Evolutionary conservation across 2,329 filamentous ascomycete genomes (phyloP).

Genomic region (Verticillium dahliae): DNA sequence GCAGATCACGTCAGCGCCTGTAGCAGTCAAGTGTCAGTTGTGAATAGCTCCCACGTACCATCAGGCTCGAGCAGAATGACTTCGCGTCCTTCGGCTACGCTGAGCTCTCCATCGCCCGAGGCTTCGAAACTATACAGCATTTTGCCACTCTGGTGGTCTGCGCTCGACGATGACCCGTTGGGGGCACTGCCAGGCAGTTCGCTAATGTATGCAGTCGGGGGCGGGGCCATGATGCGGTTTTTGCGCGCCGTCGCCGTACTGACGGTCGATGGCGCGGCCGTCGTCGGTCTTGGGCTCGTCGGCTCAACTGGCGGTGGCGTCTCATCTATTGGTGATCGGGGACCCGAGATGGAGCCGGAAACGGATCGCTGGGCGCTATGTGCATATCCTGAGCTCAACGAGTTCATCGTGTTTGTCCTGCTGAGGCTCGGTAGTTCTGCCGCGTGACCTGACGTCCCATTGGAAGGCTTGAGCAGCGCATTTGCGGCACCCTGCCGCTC

Average conservation of each 20-base stretch:
- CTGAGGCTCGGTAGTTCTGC: conserved; percentile 61
- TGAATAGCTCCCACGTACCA: conserved; percentile 50
- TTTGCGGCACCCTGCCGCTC: conserved; percentile 77
- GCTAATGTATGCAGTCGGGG: conserved; percentile 73
- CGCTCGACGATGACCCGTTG: conserved; percentile 33
- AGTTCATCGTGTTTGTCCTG: conserved; percentile 84
- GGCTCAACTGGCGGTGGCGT: conserved; percentile 27
- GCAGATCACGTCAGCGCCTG: conserved; percentile 2
- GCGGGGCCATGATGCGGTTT: conserved; percentile 78
- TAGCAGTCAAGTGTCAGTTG: not conserved
- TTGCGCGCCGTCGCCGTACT: conserved; percentile 36
- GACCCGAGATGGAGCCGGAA: conserved; percentile 50
- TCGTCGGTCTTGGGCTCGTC: conserved; percentile 18
- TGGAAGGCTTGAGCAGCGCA: conserved; percentile 42
- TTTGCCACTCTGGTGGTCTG: conserved; percentile 63
- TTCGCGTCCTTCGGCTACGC: conserved; percentile 71
- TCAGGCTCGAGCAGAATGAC: conserved; percentile 78
- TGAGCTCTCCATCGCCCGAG: conserved; percentile 73
- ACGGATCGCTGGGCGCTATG: conserved; percentile 72
- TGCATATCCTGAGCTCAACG: conserved; percentile 80
- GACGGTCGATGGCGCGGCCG: conserved; percentile 7
- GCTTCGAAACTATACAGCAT: conserved; percentile 89
- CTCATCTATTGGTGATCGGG: conserved; percentile 46
- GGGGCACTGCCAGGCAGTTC: conserved; percentile 50
- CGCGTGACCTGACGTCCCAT: conserved; percentile 31